Percentiles rank a stretch among this genome's conserved stretches.
Evolutionary conservation across 78 protist genomes (phyloP).

Genomic region (Reticulomyxa filosa): DNA sequence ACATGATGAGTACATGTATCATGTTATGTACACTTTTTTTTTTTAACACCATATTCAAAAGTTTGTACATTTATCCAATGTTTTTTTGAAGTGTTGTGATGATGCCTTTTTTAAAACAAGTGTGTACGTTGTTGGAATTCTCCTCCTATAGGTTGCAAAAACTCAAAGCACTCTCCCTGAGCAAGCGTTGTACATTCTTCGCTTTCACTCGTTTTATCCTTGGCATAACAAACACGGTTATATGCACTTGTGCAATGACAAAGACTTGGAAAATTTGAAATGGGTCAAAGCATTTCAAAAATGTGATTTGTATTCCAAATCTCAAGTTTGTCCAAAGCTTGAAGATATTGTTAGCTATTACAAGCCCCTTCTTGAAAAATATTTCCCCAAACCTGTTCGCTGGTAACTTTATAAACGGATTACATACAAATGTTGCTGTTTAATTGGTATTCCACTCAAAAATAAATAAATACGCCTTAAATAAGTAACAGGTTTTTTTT

Average conservation of each 20-base stretch:
- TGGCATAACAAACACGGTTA: conserved; percentile 52
- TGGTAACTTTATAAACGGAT: too few species aligned
- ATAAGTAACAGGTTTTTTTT: too few species aligned
- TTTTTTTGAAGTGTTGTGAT: too few species aligned
- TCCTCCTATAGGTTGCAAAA: conserved; percentile 21
- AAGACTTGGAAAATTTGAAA: conserved; percentile 32
- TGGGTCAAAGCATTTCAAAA: conserved; percentile 47
- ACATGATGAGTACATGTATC: conserved; percentile 42
- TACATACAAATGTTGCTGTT: too few species aligned
- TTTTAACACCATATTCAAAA: too few species aligned
- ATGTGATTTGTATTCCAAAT: conserved; percentile 64
- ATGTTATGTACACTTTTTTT: too few species aligned
- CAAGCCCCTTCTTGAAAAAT: neutral
- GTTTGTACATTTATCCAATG: too few species aligned
- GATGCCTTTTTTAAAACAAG: too few species aligned
- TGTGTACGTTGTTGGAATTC: conserved; percentile 28
- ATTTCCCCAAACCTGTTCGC: neutral
- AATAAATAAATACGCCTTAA: too few species aligned
- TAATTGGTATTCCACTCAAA: too few species aligned
- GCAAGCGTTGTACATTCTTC: conserved; percentile 38
- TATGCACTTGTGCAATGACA: conserved; percentile 14
- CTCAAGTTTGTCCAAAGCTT: conserved; percentile 6
- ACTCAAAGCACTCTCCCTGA: conserved; percentile 39
- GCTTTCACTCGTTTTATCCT: conserved; percentile 71
- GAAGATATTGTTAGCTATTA: neutral